Evolutionary conservation across 768 basidiomycete genomes (phyloP), one percentile per base, ranked within the genome.

Genomic region (Cyclocybe aegerita): DNA sequence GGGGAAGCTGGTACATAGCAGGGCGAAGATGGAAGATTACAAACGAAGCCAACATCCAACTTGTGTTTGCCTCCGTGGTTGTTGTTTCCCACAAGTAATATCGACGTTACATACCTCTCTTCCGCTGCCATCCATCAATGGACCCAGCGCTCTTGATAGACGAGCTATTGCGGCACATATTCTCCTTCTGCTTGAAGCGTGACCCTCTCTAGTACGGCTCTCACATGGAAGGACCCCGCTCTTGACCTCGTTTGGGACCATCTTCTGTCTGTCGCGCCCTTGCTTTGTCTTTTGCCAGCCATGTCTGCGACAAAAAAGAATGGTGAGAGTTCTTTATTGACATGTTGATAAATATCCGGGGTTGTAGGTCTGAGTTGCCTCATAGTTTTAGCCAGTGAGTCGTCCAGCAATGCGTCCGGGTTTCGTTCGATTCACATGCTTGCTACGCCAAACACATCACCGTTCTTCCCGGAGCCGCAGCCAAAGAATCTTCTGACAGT

Each of bases 161-260:
- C 63, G 79, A 82, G 55, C 69, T 81, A 43, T 61, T 80, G 14
- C 72, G 73, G 40, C 59, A 65, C 32, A 71, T 80, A 46, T 70
- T 80, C 44, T 58, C 59, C 12, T 59, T 60, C 46, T 57, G 63
- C 45, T 55, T 65, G 32, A 62, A 69, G 34, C 48, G 65, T 36
- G 62, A 62, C 16, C 43, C 10, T 60, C 69, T 9, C 68, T 81
- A 11, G 61, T 65, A 38, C 65, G 14, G 74, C 77, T 1, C 69
- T 70, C 49, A 70, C 76, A 17, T 81, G 78, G 78, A 72, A 65
- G 39, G 71, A 73, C 31, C 78, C 78, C 30, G 76, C 79, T 11
- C 51, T 81, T 10, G 77, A 81, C 58, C 56, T 63, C 30, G 49
- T 79, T 10, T 81, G 79, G 79, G 56, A 62, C 48, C 66, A 64